Evolutionary conservation across 1,284 basidiomycete genomes (phyloP).

Genomic region (Rugosomyces carneus): DNA sequence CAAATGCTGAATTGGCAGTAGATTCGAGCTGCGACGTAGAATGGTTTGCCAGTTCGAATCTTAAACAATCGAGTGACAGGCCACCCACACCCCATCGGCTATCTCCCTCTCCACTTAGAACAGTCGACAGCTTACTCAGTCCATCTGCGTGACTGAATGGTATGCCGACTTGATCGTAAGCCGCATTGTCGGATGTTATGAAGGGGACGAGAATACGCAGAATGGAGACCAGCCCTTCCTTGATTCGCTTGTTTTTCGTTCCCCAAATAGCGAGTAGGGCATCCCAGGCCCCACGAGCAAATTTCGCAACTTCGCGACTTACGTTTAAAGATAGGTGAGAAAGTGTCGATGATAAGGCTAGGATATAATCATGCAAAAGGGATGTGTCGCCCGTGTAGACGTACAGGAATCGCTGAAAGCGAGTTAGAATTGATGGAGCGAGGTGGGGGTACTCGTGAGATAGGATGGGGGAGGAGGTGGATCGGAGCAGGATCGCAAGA

Average conservation of each 20-base stretch:
- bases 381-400: constrained; percentile 65
- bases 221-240: constrained; percentile 63
- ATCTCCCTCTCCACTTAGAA: constrained; percentile 57
- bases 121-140: constrained; percentile 45
- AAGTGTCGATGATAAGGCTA: constrained; percentile 63
- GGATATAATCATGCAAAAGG: constrained; percentile 68
- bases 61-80: constrained; percentile 60
- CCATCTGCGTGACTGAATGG: constrained; percentile 33
- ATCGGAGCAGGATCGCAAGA: constrained; percentile 59
- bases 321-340: constrained; percentile 71
- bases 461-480: constrained; percentile 51
- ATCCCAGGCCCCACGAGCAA: constrained; percentile 60
- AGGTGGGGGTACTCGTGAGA: constrained; percentile 32
- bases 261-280: constrained; percentile 67
- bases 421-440: constrained; percentile 51
- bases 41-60: constrained; percentile 37
- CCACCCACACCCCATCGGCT: constrained; percentile 56
- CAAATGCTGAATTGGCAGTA: constrained; percentile 38
- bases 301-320: constrained; percentile 47
- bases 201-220: constrained; percentile 71
- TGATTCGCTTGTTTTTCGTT: constrained; percentile 64
- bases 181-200: constrained; percentile 36
- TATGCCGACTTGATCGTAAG: constrained; percentile 12
- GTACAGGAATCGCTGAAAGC: constrained; percentile 62
- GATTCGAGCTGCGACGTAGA: constrained; percentile 8